phyloP scores from a whole-genome alignment of 169 alveolate genomes.

The Pseudocohnilembus persalinus region DNA sequence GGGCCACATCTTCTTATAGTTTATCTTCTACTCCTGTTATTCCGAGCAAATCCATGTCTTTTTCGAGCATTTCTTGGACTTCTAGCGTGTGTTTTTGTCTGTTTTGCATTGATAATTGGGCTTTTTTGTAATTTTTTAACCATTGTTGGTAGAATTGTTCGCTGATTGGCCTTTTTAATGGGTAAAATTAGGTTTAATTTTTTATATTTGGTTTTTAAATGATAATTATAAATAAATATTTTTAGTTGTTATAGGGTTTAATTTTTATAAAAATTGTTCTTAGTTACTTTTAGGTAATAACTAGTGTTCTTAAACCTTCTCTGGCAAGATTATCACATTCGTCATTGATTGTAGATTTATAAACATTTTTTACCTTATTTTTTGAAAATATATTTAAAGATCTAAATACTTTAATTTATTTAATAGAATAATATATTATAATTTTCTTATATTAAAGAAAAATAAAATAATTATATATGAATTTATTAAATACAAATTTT shows the following conservation, averaged over 20 bases:
- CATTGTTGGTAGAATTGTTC: slow-evolving; percentile 55
- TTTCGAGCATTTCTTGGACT: slow-evolving; percentile 56
- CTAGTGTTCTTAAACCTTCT: slow-evolving; percentile 82
- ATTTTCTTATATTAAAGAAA: no score
- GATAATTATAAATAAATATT: no score
- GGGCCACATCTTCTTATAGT: slow-evolving; percentile 61
- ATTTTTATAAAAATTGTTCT: neutral
- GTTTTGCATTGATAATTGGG: slow-evolving; percentile 53
- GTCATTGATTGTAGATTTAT: slow-evolving; percentile 64
- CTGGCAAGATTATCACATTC: slow-evolving; percentile 72
- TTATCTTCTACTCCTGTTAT: slow-evolving; percentile 87
- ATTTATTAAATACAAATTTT: no score
- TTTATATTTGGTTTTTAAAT: no score
- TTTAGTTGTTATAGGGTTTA: no score
- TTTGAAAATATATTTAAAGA: no score
- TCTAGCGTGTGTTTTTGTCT: slow-evolving; percentile 57
- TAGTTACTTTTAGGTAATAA: slow-evolving; percentile 62
- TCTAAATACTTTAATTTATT: no score
- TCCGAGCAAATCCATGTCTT: slow-evolving; percentile 76
- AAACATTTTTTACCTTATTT: slow-evolving; percentile 23
- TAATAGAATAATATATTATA: no score
- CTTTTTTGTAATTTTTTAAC: slow-evolving; percentile 57
- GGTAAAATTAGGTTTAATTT: no score
- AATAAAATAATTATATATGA: no score
- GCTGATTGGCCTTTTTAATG: neutral